These are phyloP conservation scores for Wickerhamiella pararugosa DNA, from an alignment of 1,139 yeast species.

Conservation along the genomic window DNA sequence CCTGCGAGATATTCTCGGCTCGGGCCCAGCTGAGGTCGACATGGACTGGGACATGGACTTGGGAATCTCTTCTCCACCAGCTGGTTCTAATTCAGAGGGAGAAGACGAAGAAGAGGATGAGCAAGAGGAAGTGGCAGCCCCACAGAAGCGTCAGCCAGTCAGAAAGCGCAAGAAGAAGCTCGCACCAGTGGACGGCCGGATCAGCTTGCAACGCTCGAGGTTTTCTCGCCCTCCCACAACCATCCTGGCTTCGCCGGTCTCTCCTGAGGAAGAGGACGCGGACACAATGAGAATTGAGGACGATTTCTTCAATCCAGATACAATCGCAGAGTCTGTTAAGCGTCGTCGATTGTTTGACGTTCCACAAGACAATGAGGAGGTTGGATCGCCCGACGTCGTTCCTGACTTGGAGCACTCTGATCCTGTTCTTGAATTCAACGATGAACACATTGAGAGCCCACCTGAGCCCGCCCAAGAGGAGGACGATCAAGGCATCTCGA, in stretches of 20 bases:
- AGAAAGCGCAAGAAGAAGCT: not conserved
- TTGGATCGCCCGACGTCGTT: conserved; percentile 1
- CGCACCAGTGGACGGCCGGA: conserved; percentile 4
- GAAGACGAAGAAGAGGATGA: not conserved
- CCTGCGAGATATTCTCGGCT: conserved; percentile 2
- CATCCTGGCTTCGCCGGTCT: not conserved
- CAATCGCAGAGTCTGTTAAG: conserved; percentile 1
- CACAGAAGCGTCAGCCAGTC: not conserved
- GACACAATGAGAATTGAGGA: not conserved
- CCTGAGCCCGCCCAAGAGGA: not conserved
- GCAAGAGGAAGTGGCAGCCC: not conserved
- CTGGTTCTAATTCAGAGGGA: not conserved
- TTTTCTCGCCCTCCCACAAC: not conserved
- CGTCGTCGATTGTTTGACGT: not conserved
- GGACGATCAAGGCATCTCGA: not conserved
- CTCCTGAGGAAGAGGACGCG: not conserved
- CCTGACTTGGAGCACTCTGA: conserved; percentile 4
- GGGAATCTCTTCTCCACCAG: not conserved
- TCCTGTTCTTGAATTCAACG: not conserved
- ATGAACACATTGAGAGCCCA: not conserved
- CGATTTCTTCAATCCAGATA: conserved; percentile 5
- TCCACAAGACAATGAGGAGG: not conserved
- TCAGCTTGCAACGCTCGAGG: not conserved
- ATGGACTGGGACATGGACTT: not conserved
- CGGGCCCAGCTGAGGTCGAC: not conserved